Conservation (phyloP, 2,329 filamentous ascomycete genomes). For the Periconia macrospinosa region DNA sequence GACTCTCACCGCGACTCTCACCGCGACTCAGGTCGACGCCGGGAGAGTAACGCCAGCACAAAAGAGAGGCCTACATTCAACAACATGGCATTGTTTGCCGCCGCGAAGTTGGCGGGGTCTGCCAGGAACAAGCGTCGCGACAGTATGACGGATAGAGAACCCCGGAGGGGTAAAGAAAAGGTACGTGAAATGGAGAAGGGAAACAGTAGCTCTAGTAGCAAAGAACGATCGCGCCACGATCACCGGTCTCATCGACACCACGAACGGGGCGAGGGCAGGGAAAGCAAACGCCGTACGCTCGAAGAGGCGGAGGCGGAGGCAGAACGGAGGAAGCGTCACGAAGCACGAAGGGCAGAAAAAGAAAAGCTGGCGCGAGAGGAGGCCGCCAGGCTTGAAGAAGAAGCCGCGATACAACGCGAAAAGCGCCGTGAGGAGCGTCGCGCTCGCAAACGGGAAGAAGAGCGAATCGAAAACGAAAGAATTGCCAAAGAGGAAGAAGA, state of each 20-base stretch:
- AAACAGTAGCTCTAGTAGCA: conserved; percentile 24
- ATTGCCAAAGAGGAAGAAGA: conserved; percentile 30
- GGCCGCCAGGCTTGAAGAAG: conserved; percentile 16
- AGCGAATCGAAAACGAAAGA: conserved; percentile 22
- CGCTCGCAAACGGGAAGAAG: conserved; percentile 28
- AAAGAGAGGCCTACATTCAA: conserved; percentile 28
- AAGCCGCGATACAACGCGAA: conserved; percentile 23
- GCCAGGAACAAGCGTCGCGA: conserved; percentile 32
- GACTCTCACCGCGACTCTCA: neutral
- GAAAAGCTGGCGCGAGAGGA: conserved; percentile 19
- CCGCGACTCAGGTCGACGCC: conserved; percentile 24
- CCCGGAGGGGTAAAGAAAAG: conserved; percentile 20
- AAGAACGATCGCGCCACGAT: conserved; percentile 30
- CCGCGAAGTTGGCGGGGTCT: conserved; percentile 21
- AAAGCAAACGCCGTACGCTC: conserved; percentile 28
- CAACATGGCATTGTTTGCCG: conserved; percentile 18
- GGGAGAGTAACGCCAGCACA: conserved; percentile 34
- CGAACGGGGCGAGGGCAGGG: conserved; percentile 31
- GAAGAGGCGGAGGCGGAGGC: conserved; percentile 30
- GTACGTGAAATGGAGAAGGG: conserved; percentile 22
- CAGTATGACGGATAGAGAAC: conserved; percentile 36
- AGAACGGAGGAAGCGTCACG: conserved; percentile 29
- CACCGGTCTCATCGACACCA: conserved; percentile 29
- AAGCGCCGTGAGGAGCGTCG: conserved; percentile 33
- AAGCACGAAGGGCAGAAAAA: conserved; percentile 31